A percentile compares a stretch with the other conserved stretches of the same genome.
Conservation (phyloP, 768 basidiomycete genomes). For the Suillus alpinus region DNA sequence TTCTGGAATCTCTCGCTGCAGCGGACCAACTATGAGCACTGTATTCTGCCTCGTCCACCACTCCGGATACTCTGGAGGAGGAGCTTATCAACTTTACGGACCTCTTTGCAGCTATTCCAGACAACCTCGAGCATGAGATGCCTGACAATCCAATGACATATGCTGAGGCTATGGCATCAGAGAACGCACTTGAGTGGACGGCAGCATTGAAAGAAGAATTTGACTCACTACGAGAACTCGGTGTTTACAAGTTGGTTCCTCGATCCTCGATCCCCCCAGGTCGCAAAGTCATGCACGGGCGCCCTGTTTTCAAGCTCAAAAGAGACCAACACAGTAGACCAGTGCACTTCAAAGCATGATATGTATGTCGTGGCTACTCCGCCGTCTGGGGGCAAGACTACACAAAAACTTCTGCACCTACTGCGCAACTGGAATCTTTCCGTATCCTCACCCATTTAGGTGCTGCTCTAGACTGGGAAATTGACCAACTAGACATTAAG, state of each 20-base stretch:
- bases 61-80: too few relatives aligned
- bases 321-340: slow-evolving; percentile 16
- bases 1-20: neutral
- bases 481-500: slow-evolving; percentile 39
- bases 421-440: slow-evolving; percentile 37
- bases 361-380: slow-evolving; percentile 41
- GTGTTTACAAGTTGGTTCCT: neutral
- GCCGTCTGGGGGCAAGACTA: slow-evolving; percentile 43
- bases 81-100: neutral
- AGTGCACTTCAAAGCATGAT: slow-evolving; percentile 32
- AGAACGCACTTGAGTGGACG: slow-evolving; percentile 18
- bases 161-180: slow-evolving; percentile 16
- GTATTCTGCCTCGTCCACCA: too few relatives aligned
- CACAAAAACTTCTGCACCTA: slow-evolving; percentile 38
- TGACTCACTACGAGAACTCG: neutral
- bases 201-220: slow-evolving; percentile 12
- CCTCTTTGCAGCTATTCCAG: neutral
- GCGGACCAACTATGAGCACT: neutral
- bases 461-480: slow-evolving; percentile 31
- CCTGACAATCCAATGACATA: slow-evolving; percentile 15
- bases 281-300: slow-evolving; percentile 19
- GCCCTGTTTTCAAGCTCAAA: slow-evolving; percentile 30
- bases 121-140: neutral
- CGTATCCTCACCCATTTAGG: slow-evolving; percentile 35
- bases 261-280: slow-evolving; percentile 14